Base-by-base conservation (phyloP, 768 basidiomycete species). In the Pulveroboletus sp. region DNA sequence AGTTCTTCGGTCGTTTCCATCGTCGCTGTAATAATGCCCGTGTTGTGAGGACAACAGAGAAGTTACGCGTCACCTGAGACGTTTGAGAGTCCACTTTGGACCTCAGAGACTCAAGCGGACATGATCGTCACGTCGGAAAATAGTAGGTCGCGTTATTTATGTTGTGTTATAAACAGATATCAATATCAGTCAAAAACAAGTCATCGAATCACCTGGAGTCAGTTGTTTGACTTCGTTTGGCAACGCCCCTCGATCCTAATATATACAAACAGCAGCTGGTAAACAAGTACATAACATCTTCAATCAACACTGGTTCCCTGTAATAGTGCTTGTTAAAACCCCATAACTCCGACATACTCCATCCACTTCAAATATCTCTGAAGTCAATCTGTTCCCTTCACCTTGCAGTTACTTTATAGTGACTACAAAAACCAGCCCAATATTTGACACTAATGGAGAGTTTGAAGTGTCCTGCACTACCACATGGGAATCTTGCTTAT, bases 1-100 rank as follows among this genome's bases (percentile, higher is more conserved):
- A 76, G 74, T 73, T 88, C 85, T 72, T 83, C 81, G 51, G 78
- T 75, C 53, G 81, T 78, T 71, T 89, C 87, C 88, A 90, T 89
- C 54, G 53, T 47, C 36, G 47, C 31, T 17, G 38, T 56, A 47
- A 54, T 58, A 42, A n/a, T 39, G 24, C 37, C 36, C 40, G 52
- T 53, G 49, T 33, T n/a, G 41, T 48, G 52, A 47, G 52, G 50
- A 55, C 59, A 58, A 61, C 43, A 57, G 55, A 57, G 55, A 56
- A 63, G 58, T 59, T 71, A 69, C 65, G 47, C 32, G 62, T 47
- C 76, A 70, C 74, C 76, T 77, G 79, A 83, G 75, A 66, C 77
- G 74, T 49, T 72, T 73, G 76, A 83, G 78, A 79, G 76, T 74
- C 81, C 72, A 67, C 3, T 65, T 1, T 65, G 80, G 82, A 81